Evolutionary conservation across 345 rosid genomes (phyloP).

Genomic region (Pistacia atlantica): DNA sequence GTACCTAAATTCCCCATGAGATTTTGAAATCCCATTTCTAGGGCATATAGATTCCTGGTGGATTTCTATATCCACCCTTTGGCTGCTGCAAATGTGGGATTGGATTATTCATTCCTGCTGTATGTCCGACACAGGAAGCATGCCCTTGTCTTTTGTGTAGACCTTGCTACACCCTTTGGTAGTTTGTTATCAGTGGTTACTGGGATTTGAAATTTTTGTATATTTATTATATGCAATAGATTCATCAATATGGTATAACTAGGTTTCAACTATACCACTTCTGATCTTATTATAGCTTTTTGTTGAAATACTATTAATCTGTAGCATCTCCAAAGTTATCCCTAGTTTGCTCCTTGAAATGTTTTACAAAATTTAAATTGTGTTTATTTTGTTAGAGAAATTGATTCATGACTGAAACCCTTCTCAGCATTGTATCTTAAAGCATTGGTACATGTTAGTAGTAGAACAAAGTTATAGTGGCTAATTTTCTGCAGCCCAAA

Average conservation of each 20-base stretch:
- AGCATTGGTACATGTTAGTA: not conserved
- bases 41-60: not conserved
- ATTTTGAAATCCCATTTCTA: not conserved
- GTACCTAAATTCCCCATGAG: not conserved
- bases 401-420: not conserved
- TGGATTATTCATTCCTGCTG: not conserved
- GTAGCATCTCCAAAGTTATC: not conserved
- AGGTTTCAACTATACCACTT: not conserved
- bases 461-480: not conserved
- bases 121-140: no score
- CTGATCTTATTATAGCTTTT: not conserved
- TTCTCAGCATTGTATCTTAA: not conserved
- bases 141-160: no score
- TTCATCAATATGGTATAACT: not conserved
- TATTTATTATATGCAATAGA: not conserved
- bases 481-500: not conserved
- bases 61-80: not conserved
- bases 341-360: not conserved
- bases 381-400: not conserved
- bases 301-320: not conserved
- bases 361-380: not conserved
- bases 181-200: not conserved
- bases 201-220: not conserved
- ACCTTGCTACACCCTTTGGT: not conserved
- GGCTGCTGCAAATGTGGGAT: not conserved